A percentile compares a stretch with the other conserved stretches of the same genome.
Evolutionary conservation across 192 early-diverging fungal species (phyloP).

Genomic region (Thamnidium elegans): DNA sequence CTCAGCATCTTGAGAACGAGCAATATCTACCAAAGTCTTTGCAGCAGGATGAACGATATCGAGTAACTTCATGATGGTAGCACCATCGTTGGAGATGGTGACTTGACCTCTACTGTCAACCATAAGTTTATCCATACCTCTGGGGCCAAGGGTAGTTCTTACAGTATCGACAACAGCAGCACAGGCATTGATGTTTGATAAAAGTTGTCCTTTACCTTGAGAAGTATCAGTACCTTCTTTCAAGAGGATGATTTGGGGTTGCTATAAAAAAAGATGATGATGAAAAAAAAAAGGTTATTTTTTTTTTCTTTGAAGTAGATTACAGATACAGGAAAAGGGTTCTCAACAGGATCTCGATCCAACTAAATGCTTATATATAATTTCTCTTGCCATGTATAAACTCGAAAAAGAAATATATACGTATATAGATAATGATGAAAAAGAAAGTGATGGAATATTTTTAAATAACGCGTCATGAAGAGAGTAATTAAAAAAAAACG

Average conservation of each 20-base stretch:
- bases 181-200: slow-evolving; percentile 98
- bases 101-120: slow-evolving; percentile 87
- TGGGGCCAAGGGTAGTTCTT: slow-evolving; percentile 93
- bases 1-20: slow-evolving; percentile 97
- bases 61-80: slow-evolving; percentile 96
- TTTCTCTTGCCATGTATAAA: too few relatives aligned
- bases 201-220: slow-evolving; percentile 94
- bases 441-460: not conserved
- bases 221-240: slow-evolving; percentile 99
- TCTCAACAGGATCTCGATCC: too few relatives aligned
- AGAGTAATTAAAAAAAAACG: not conserved
- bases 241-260: slow-evolving; percentile 98
- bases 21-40: slow-evolving; percentile 97
- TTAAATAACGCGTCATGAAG: slow-evolving; percentile 2
- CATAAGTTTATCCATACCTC: slow-evolving; percentile 99
- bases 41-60: slow-evolving; percentile 99
- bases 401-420: too few relatives aligned
- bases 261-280: slow-evolving; percentile 43
- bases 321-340: too few relatives aligned
- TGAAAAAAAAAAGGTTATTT: too few relatives aligned
- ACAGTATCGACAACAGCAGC: slow-evolving; percentile 93
- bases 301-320: too few relatives aligned
- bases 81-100: slow-evolving; percentile 98
- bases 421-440: too few relatives aligned
- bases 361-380: too few relatives aligned